phyloP scores from a whole-genome alignment of 495 filamentous ascomycete genomes.

The Neurospora cerealis region DNA sequence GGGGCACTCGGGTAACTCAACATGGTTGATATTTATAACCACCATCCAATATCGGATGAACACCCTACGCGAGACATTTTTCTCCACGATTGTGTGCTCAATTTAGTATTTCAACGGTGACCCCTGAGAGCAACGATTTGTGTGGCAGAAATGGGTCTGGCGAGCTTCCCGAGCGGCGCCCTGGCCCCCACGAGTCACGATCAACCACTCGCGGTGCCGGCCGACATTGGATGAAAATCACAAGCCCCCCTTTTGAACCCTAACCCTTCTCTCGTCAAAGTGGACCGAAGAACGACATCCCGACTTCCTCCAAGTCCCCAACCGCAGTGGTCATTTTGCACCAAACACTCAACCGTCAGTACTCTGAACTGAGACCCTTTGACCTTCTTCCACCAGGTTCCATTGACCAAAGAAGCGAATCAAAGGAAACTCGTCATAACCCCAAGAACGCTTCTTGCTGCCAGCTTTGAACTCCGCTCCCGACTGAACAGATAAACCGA shows the following conservation, averaged over 20 bases:
- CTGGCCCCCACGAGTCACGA: neutral
- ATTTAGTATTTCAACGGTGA: neutral
- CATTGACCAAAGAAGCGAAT: neutral
- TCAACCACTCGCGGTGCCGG: neutral
- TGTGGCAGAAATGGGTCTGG: too few species aligned
- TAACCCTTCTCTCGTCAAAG: neutral
- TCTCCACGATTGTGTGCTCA: neutral
- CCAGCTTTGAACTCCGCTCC: neutral
- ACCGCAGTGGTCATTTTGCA: neutral
- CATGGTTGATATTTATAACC: neutral
- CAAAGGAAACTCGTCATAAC: neutral
- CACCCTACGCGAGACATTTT: neutral
- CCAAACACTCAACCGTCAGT: neutral
- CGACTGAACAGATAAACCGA: too few species aligned
- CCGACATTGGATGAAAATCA: neutral
- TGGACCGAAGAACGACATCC: neutral
- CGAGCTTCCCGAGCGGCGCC: neutral
- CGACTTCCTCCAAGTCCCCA: neutral
- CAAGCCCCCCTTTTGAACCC: neutral
- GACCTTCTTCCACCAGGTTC: neutral
- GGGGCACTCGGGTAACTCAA: neutral
- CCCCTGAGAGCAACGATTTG: neutral
- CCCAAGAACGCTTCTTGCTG: too few species aligned
- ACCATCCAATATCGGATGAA: neutral
- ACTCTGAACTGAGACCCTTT: neutral